A percentile compares a stretch with the other conserved stretches of the same genome.
phyloP scores from a whole-genome alignment of 768 basidiomycete genomes.

The Tremella fuciformis region DNA sequence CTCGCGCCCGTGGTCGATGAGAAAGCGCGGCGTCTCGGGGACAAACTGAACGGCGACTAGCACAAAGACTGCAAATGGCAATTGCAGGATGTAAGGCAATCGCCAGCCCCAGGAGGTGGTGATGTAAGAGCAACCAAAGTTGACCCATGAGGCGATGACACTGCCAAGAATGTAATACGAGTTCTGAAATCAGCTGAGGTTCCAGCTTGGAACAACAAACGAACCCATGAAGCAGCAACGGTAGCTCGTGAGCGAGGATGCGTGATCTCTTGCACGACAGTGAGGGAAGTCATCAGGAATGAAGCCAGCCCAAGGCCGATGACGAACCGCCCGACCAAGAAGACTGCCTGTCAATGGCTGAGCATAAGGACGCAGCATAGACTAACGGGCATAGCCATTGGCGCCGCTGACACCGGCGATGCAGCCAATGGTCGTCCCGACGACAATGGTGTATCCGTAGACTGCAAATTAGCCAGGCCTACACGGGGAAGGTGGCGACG shows the following conservation, averaged over 20 bases:
- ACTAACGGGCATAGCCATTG: constrained; percentile 51
- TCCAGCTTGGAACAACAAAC: background rate
- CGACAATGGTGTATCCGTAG: constrained; percentile 49
- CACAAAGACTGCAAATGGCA: constrained; percentile 11
- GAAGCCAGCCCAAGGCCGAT: constrained; percentile 44
- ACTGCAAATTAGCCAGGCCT: constrained; percentile 26
- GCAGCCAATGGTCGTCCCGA: constrained; percentile 51
- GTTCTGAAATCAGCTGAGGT: constrained; percentile 21
- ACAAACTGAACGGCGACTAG: constrained; percentile 52
- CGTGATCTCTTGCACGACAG: constrained; percentile 52
- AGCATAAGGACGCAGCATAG: background rate
- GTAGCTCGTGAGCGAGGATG: constrained; percentile 50
- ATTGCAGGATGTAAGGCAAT: constrained; percentile 15
- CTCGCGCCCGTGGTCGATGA: constrained; percentile 46
- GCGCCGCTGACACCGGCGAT: constrained; percentile 48
- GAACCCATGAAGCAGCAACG: constrained; percentile 50
- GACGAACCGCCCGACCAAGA: constrained; percentile 46
- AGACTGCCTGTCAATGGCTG: constrained; percentile 27
- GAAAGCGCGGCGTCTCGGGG: constrained; percentile 52
- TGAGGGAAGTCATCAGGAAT: constrained; percentile 51
- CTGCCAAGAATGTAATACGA: constrained; percentile 53
- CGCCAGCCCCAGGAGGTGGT: constrained; percentile 15
- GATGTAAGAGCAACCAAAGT: constrained; percentile 45
- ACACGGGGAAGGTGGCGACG: constrained; percentile 11
- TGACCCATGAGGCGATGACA: constrained; percentile 49